Evolutionary conservation across 2,329 filamentous ascomycete species (phyloP), one percentile per base, ranked within the genome.

Genomic region (Cladosporium sp.): DNA sequence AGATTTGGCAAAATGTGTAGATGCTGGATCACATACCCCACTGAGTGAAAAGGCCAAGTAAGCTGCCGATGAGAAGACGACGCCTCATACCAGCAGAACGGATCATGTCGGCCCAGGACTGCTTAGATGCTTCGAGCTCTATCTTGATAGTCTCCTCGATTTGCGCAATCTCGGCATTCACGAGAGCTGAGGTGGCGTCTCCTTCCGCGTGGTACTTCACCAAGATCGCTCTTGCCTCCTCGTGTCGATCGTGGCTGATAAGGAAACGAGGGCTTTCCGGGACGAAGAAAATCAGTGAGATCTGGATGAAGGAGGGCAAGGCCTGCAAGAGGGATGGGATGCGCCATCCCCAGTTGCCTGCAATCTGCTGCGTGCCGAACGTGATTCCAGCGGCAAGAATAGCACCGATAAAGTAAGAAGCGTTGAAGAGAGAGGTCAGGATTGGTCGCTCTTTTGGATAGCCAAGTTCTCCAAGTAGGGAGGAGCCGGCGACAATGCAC

Each of bases 71-170:
- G 50, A 84, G 71, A 33, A 85, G 75, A 31, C 84, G 79, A 66
- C 82, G 80, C 33, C 84, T 79, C 71, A 86, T 86, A 49, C 82
- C 84, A 23, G 78, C 77, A 2, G 80, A 82, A 49, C 77, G 65
- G 84, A 90, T 70, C 70, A 90, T 88, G 72, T 89, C 86, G 16
- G 84, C 68, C 74, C 88, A 91, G 67, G 79, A 83, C 56, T 79
- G 76, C 67, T 82, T 83, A 2, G 84, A 82, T 55, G 81, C 75
- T 67, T 88, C 84, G 64, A 84, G 76, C 71, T 88, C 85, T 0
- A 85, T 69, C 46, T 80, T 79, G 72, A 88, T 84, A 0, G 86
- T 86, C 4, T 81, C 80, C 62, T 83, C 78, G 69, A 89, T 89
- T 72, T 89, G 85, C 0, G 82, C 82, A 70, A 88, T 84, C 71